phyloP scores from a whole-genome alignment of 2,329 filamentous ascomycete species.

The Tympanopsis confertula region DNA sequence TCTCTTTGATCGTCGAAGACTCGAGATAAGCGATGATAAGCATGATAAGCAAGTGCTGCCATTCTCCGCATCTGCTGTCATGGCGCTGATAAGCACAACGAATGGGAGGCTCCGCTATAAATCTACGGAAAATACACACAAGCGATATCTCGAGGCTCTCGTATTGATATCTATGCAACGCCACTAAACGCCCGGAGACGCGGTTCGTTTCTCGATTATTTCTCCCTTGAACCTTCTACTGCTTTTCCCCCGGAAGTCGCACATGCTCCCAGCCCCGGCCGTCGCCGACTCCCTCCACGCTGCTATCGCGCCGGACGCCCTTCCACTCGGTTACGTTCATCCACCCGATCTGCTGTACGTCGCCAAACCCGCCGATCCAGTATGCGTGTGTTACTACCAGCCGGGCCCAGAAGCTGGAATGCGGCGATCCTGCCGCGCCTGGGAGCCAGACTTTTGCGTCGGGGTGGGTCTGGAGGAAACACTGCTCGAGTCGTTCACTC shows the following conservation, averaged over 20 bases:
- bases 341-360: constrained; percentile 1
- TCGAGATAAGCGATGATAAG: too few relatives aligned
- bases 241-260: neutral
- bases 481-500: neutral
- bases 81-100: too few relatives aligned
- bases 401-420: neutral
- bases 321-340: neutral
- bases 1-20: too few relatives aligned
- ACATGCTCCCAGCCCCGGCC: constrained; percentile 1
- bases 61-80: too few relatives aligned
- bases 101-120: too few relatives aligned
- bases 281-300: neutral
- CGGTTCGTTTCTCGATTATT: too few relatives aligned
- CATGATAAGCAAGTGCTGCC: too few relatives aligned
- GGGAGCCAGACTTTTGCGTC: neutral
- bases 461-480: neutral
- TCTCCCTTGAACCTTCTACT: neutral
- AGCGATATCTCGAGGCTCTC: too few relatives aligned
- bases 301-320: neutral
- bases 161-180: too few relatives aligned
- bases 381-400: neutral
- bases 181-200: too few relatives aligned
- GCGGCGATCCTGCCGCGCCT: neutral
- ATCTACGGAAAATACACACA: too few relatives aligned
- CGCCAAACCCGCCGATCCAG: constrained; percentile 1